Evolutionary conservation across 176 grass and related monocot species (phyloP), one percentile per base, ranked within the genome.

Genomic region (Raddia distichophylla): DNA sequence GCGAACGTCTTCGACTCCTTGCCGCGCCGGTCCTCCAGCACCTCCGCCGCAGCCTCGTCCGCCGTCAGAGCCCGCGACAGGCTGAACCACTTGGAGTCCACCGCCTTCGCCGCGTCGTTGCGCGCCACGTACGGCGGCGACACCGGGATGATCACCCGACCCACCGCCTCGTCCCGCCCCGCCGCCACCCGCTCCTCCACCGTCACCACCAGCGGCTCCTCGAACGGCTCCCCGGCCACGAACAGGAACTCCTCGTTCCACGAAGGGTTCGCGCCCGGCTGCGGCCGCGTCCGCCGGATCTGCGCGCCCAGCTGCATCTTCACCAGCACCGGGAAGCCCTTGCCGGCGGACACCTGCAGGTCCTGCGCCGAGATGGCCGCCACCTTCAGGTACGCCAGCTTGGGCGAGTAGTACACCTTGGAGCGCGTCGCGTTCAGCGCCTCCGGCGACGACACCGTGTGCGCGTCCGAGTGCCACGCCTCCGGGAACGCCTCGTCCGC

Each of bases 221-320:
- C 90, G 68, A 87, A 97, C 14, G 94, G 94, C 58, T 90, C 89
- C 7, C 65, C 73, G 1, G 90, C 95, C 14, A 98, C 90, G 69
- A 94, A 91, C 80, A 98, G 72, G 86, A 94, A 84, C 82, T 98
- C 95, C 87, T 98, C 90, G 53, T 91, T 89, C 95, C 95, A 98
- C 67, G 8, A 7, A 13, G 84, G 92, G 76, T 85, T 91, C 7
- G 71, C 5, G 72, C 17, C 83, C 73, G 27, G 27, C 60, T 82
- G 82, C 6, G 75, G 68, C 76, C 78, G 42, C 4, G 92, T 94
- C 56, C 85, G 59, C 2, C 85, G 60, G 8, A 61, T 33, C 74
- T 94, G 92, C 51, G 33, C 51, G 2, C 90, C 95, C 0, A 86
- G 65, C 85, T 93, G 92, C 19, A 91, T 77, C 75, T 87, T 93